Evolutionary conservation across 805 yeast genomes (phyloP).

Genomic region (Yarrowia osloensis): DNA sequence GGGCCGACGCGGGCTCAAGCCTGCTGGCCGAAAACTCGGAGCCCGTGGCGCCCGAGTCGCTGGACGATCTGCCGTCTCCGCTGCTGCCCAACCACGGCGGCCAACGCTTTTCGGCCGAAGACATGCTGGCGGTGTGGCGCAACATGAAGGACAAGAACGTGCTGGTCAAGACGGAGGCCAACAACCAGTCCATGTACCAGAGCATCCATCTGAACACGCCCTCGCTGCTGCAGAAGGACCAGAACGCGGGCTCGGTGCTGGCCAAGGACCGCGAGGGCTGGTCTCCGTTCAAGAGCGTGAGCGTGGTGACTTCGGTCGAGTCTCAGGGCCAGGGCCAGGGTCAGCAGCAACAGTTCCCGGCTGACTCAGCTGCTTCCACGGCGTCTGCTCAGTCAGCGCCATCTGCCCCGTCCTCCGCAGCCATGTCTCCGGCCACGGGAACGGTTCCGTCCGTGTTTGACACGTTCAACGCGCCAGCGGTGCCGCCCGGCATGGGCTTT

Average conservation of each 20-base stretch:
- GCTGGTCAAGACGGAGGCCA: constrained; percentile 34
- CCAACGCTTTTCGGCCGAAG: constrained; percentile 52
- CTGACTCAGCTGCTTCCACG: too few relatives aligned
- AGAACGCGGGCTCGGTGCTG: background rate
- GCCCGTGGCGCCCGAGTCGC: background rate
- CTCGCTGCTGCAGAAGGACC: constrained; percentile 25
- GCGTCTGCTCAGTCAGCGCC: background rate
- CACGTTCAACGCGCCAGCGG: constrained; percentile 12
- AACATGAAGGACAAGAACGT: constrained; percentile 44
- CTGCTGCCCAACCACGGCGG: constrained; percentile 45
- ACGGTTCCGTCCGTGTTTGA: constrained; percentile 1
- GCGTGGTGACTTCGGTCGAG: constrained; percentile 1
- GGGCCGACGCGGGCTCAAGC: background rate
- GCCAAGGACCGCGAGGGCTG: constrained; percentile 17
- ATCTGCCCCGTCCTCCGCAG: background rate
- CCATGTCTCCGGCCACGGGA: background rate
- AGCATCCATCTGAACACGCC: constrained; percentile 30
- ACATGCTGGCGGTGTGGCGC: constrained; percentile 57
- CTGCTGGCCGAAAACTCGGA: constrained; percentile 11
- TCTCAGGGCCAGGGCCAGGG: background rate
- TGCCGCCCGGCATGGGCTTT: constrained; percentile 27
- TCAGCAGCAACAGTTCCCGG: background rate
- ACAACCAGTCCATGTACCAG: constrained; percentile 27
- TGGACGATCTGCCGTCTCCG: constrained; percentile 5
- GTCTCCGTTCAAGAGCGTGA: constrained; percentile 20